phyloP scores from a whole-genome alignment of 805 yeast species.

The Metschnikowia matae region DNA sequence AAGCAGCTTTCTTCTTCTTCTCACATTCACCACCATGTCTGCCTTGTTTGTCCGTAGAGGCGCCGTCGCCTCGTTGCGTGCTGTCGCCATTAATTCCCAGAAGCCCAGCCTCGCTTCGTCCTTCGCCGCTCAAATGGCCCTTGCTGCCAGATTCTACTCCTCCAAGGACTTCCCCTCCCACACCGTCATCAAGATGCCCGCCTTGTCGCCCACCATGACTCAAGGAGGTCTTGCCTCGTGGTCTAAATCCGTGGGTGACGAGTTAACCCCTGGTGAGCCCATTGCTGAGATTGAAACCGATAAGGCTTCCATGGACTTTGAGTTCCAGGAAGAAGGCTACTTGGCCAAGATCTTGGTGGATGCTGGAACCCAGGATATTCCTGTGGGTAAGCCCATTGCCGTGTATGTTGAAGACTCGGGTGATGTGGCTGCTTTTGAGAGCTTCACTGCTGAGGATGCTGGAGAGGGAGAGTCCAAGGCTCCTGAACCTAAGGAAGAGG shows the following conservation, averaged over 20 bases:
- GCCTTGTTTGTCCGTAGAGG: slow-evolving; percentile 36
- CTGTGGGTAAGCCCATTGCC: slow-evolving; percentile 94
- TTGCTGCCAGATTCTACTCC: slow-evolving; percentile 33
- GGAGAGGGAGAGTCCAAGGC: slow-evolving; percentile 47
- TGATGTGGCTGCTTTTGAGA: slow-evolving; percentile 85
- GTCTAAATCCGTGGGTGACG: slow-evolving; percentile 88
- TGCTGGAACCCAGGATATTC: slow-evolving; percentile 84
- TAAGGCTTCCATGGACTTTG: slow-evolving; percentile 97
- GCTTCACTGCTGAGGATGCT: slow-evolving; percentile 80
- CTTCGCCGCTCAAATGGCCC: slow-evolving; percentile 27
- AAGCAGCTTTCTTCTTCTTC: slow-evolving; percentile 19
- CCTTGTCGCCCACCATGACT: slow-evolving; percentile 99
- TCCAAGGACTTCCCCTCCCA: slow-evolving; percentile 67
- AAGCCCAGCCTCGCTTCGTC: slow-evolving; percentile 18
- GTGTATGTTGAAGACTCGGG: slow-evolving; percentile 85
- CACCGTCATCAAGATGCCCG: slow-evolving; percentile 94
- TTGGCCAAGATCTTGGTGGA: slow-evolving; percentile 82
- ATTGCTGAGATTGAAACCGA: slow-evolving; percentile 97
- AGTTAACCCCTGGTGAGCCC: slow-evolving; percentile 85
- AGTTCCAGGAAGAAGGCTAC: slow-evolving; percentile 95
- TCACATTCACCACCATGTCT: slow-evolving; percentile 35
- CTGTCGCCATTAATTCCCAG: slow-evolving; percentile 19
- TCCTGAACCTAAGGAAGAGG: slow-evolving; percentile 41
- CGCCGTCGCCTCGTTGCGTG: slow-evolving; percentile 23
- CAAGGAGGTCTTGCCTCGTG: slow-evolving; percentile 89